Percentiles rank a stretch among this genome's conserved stretches.
These are phyloP conservation scores for Blastocystis sp. DNA, from an alignment of 352 stramenopile genomes.

Conservation along the genomic window DNA sequence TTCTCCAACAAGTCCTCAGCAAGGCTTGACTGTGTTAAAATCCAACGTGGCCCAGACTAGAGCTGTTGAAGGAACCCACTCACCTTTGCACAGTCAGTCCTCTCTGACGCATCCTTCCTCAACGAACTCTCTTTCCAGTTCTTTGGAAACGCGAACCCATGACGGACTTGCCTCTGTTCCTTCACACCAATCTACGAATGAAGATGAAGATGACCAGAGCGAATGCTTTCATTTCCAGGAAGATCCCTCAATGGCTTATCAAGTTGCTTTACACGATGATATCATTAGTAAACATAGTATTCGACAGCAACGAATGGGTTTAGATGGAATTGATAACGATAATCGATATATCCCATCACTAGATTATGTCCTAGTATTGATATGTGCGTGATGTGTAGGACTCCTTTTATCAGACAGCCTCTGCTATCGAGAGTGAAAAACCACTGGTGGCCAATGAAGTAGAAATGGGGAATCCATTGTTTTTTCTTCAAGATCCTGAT, in stretches of 20 bases:
- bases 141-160: not conserved
- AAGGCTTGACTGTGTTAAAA: no score
- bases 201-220: slow-evolving; percentile 23
- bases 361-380: not conserved
- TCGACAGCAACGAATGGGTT: slow-evolving; percentile 49
- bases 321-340: slow-evolving; percentile 57
- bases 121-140: not conserved
- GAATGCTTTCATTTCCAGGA: not conserved
- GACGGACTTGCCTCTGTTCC: not conserved
- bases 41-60: no score
- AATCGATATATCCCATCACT: slow-evolving; percentile 19
- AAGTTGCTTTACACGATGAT: slow-evolving; percentile 40
- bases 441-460: not conserved
- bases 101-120: not conserved
- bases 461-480: slow-evolving; percentile 17
- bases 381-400: not conserved
- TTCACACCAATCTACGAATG: not conserved
- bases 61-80: not conserved
- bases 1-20: no score
- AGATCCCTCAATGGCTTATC: slow-evolving; percentile 44
- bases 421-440: not conserved
- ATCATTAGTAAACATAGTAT: slow-evolving; percentile 54
- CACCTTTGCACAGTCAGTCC: not conserved
- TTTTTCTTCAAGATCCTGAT: slow-evolving; percentile 40
- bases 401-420: slow-evolving; percentile 10